Conservation (phyloP, 331 rosid species). For the Saraca asoca region DNA sequence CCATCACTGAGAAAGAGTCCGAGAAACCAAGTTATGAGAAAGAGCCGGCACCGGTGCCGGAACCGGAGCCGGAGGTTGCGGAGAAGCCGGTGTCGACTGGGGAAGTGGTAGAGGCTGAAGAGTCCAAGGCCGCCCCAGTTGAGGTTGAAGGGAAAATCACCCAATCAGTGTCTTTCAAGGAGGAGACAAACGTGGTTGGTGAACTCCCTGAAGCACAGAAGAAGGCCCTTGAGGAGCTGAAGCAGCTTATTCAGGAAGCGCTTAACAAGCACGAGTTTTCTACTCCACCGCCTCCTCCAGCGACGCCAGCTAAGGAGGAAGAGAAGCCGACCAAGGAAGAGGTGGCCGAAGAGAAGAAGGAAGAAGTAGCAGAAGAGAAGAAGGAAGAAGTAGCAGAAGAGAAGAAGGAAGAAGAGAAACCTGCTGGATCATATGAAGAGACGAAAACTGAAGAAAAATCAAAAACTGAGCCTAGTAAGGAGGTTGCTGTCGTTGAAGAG, state of each 20-base stretch:
- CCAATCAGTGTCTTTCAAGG: slow-evolving; percentile 88
- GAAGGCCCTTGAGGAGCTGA: slow-evolving; percentile 84
- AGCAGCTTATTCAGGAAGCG: slow-evolving; percentile 67
- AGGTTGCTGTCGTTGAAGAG: not conserved
- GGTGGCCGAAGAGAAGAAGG: not conserved
- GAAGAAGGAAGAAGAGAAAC: slow-evolving; percentile 4
- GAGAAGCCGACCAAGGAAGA: slow-evolving; percentile 37
- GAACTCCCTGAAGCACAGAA: slow-evolving; percentile 83
- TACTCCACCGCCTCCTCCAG: slow-evolving; percentile 49
- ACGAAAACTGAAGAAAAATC: slow-evolving; percentile 1
- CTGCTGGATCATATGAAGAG: slow-evolving; percentile 2
- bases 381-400: slow-evolving; percentile 29
- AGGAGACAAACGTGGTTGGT: slow-evolving; percentile 74
- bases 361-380: not conserved
- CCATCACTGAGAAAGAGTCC: slow-evolving; percentile 36
- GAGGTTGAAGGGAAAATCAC: slow-evolving; percentile 47
- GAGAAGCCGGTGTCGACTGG: slow-evolving; percentile 28
- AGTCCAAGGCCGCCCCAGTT: slow-evolving; percentile 5
- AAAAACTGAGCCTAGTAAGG: not conserved
- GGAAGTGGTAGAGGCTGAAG: slow-evolving; percentile 35
- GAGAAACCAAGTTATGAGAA: slow-evolving; percentile 37
- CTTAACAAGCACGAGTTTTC: slow-evolving; percentile 71
- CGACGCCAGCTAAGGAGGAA: slow-evolving; percentile 42
- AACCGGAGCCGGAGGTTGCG: slow-evolving; percentile 37
- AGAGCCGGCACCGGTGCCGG: slow-evolving; percentile 26